Conservation (phyloP, 345 rosid genomes). For the Eucalyptus pauciflora region DNA sequence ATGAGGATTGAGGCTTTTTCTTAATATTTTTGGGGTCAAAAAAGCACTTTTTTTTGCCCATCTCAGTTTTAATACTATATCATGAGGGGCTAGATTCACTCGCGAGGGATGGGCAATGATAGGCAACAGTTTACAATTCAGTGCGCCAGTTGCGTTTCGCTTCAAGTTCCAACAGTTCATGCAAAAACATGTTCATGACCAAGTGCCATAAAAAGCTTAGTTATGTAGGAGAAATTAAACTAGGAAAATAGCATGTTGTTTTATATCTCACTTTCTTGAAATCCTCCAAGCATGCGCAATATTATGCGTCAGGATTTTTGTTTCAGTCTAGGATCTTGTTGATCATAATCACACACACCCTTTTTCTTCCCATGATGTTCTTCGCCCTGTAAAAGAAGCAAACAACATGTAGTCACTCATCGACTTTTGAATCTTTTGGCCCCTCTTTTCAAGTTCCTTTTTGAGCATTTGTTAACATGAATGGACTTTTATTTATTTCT, state of each 20-base stretch:
- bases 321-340: not conserved
- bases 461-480: not conserved
- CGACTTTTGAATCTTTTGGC: not conserved
- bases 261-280: conserved; percentile 40
- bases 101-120: not conserved
- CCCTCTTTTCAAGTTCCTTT: not conserved
- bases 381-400: not conserved
- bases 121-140: not conserved
- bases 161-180: not conserved
- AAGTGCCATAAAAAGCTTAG: not conserved
- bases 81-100: not conserved
- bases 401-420: not conserved
- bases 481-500: not conserved
- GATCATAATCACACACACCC: conserved; percentile 1
- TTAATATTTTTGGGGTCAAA: not conserved
- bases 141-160: not conserved
- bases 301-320: not conserved
- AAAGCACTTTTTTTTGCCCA: not conserved
- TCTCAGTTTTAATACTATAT: not conserved
- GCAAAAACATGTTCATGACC: not conserved
- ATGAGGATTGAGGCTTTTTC: not conserved
- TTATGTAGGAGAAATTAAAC: not conserved
- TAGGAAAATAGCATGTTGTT: not conserved
- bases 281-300: conserved; percentile 46
- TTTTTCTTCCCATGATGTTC: not conserved